Evolutionary conservation across 2,329 filamentous ascomycete species (phyloP), one percentile per base, ranked within the genome.

Genomic region (Aureobasidium namibiae): DNA sequence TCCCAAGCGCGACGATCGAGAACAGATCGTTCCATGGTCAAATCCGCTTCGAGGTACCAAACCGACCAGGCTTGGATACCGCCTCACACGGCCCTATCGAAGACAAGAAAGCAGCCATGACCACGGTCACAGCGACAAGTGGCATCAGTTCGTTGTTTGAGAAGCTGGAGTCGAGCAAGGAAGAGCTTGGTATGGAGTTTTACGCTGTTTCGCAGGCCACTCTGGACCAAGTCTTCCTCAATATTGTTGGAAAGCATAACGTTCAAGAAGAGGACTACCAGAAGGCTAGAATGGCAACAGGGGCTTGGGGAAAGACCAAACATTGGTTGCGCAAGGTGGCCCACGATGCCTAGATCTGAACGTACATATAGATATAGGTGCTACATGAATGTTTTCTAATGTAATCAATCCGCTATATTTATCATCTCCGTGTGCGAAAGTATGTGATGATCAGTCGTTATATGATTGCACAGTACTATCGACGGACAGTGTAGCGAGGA

Each of bases 161-260:
- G 14, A 68, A 86, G 41, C 76, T 95, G 1, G 92, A 96, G 72
- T 82, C 84, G 65, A 79, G 86, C 62, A 88, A 86, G 67, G 76
- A 83, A 21, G 72, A 74, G 4, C 72, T 96, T 29, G 88, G 88
- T 0, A 80, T 96, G 49, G 87, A 90, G 69, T 90, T 95, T 72
- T 96, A 92, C 73, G 90, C 87, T 52, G 90, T 96, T 64, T 88
- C 84, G 60, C 89, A 90, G 24, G 94, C 90, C 18, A 95, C 90
- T 16, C 75, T 96, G 42, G 92, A 96, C 69, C 89, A 96, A 72
- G 91, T 96, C 0, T 96, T 96, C 73, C 73, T 96, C 70, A 82
- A 81, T 26, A 94, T 96, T 68, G 90, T 96, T 0, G 86, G 86
- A 1, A 82, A 85, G 71, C 88, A 95, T 70, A 85, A 91, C 70